Evolutionary conservation across 495 filamentous ascomycete species (phyloP).

Genomic region (Bacidia rubella): DNA sequence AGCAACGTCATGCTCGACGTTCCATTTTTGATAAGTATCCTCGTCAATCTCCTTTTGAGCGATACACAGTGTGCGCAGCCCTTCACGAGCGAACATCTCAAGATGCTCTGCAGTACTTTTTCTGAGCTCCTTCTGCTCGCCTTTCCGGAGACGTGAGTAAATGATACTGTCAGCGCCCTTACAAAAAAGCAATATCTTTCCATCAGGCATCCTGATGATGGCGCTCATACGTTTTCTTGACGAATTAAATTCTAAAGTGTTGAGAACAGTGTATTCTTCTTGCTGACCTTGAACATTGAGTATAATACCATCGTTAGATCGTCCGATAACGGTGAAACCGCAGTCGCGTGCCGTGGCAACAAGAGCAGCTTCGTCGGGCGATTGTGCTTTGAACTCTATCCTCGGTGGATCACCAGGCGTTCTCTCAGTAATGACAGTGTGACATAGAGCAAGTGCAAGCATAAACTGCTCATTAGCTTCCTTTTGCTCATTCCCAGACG

Average conservation of each 20-base stretch:
- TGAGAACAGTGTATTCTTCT: conserved; percentile 71
- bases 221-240: conserved; percentile 96
- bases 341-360: conserved; percentile 90
- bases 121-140: conserved; percentile 75
- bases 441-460: conserved; percentile 87
- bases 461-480: conserved; percentile 78
- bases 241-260: conserved; percentile 96
- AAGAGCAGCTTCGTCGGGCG: conserved; percentile 90
- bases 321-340: conserved; percentile 87
- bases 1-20: conserved; percentile 72
- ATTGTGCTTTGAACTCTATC: conserved; percentile 94
- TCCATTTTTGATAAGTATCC: conserved; percentile 78
- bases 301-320: conserved; percentile 61
- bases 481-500: conserved; percentile 63
- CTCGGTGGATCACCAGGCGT: conserved; percentile 76
- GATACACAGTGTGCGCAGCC: conserved; percentile 87
- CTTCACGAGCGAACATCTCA: conserved; percentile 92
- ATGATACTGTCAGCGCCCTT: conserved; percentile 98
- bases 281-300: conserved; percentile 82
- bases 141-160: conserved; percentile 76
- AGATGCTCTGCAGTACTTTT: conserved; percentile 80
- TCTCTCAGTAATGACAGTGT: conserved; percentile 88
- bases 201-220: conserved; percentile 91
- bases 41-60: conserved; percentile 75
- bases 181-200: conserved; percentile 83